phyloP scores from a whole-genome alignment of 2,329 filamentous ascomycete genomes.

The Claviceps cyperi region DNA sequence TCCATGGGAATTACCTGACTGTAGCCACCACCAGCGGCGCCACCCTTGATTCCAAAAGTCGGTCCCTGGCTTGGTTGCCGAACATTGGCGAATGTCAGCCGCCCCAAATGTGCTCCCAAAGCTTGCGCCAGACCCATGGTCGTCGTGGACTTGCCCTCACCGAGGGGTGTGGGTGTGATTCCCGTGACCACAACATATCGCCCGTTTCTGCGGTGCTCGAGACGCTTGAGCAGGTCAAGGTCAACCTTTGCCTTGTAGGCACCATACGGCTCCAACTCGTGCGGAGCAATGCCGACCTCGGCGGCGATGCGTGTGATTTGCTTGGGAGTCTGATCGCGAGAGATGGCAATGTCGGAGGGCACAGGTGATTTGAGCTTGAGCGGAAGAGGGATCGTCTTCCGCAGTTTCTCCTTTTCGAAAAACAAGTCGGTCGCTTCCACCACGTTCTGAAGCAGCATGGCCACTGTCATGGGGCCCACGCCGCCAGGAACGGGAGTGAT shows the following conservation, averaged over 20 bases:
- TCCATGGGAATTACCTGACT: constrained; percentile 99
- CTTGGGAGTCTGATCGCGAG: constrained; percentile 81
- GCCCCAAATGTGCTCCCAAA: constrained; percentile 73
- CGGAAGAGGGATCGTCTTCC: constrained; percentile 69
- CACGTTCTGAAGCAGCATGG: constrained; percentile 94
- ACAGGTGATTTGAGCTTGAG: constrained; percentile 67
- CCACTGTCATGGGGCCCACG: constrained; percentile 97
- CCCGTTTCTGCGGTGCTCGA: constrained; percentile 77
- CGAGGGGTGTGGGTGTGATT: constrained; percentile 90
- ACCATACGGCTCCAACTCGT: constrained; percentile 89
- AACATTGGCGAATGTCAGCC: constrained; percentile 89
- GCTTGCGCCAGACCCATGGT: constrained; percentile 93
- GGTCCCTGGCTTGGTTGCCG: constrained; percentile 93
- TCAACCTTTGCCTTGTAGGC: constrained; percentile 94
- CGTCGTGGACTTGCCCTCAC: constrained; percentile 96
- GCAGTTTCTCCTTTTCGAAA: constrained; percentile 69
- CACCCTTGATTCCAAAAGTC: constrained; percentile 97
- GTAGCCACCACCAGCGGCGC: constrained; percentile 92
- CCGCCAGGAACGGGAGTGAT: constrained; percentile 95
- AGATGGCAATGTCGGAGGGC: constrained; percentile 91
- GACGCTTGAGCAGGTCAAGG: constrained; percentile 63
- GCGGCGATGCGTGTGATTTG: constrained; percentile 70
- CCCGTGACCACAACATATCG: constrained; percentile 87
- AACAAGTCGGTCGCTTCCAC: constrained; percentile 71
- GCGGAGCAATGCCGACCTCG: constrained; percentile 75